Percentiles rank a stretch among this genome's conserved stretches.
Conservation (phyloP, 2,329 filamentous ascomycete genomes). For the Endoconidiophora polonica region DNA sequence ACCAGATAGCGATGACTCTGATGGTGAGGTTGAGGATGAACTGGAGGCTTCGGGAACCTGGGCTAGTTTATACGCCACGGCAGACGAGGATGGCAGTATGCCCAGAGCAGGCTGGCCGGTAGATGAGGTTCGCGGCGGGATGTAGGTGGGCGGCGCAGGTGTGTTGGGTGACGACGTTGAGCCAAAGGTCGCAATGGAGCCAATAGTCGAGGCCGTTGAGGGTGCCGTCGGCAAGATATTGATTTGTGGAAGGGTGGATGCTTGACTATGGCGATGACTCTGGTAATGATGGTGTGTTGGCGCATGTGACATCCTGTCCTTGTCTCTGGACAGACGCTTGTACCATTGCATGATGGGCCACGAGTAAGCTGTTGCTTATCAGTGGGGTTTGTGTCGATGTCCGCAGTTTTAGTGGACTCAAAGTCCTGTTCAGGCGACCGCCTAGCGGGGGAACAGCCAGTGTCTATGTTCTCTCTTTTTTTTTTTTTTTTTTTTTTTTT, state of each 20-base stretch:
- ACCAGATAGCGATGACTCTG: conserved; percentile 6
- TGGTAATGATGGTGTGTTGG: neutral
- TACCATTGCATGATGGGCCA: conserved; percentile 21
- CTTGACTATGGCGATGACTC: neutral
- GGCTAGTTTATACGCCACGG: conserved; percentile 7
- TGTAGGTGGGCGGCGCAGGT: neutral
- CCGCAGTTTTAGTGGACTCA: neutral
- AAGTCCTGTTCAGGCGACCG: too few relatives aligned
- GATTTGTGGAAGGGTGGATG: neutral
- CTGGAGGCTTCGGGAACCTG: conserved; percentile 8
- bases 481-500: too few relatives aligned
- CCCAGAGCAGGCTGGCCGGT: neutral
- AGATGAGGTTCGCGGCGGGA: conserved; percentile 11
- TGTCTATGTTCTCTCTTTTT: too few relatives aligned
- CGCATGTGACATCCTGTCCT: conserved; percentile 8
- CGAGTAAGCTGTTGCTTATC: conserved; percentile 13
- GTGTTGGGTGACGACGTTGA: conserved; percentile 7
- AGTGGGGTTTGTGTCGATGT: neutral
- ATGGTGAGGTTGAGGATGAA: conserved; percentile 8
- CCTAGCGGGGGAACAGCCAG: too few relatives aligned
- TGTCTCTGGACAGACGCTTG: conserved; percentile 12
- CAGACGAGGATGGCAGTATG: neutral
- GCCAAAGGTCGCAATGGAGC: conserved; percentile 11
- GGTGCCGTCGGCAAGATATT: neutral
- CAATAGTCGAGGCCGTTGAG: conserved; percentile 8